These are phyloP conservation scores for Saposhnikovia divaricata DNA, from an alignment of 129 eudicot genomes.

Conservation along the genomic window DNA sequence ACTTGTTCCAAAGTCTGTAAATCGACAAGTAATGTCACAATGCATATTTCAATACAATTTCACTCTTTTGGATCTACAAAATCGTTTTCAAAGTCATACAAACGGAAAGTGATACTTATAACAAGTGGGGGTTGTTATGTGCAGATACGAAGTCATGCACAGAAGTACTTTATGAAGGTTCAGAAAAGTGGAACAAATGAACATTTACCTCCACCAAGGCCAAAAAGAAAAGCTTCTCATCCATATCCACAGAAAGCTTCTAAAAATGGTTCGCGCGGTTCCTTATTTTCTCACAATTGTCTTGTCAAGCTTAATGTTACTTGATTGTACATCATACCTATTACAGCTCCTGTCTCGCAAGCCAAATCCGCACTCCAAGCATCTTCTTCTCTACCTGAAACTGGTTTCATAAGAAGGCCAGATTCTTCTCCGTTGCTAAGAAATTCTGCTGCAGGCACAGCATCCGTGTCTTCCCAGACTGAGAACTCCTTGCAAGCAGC, in stretches of 20 bases:
- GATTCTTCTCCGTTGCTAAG: conserved; percentile 39
- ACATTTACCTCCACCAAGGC: conserved; percentile 97
- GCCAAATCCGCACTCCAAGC: conserved; percentile 39
- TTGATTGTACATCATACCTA: not conserved
- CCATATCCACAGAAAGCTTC: conserved; percentile 96
- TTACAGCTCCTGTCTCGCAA: conserved; percentile 56
- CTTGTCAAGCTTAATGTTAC: not conserved
- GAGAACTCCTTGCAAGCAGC: conserved; percentile 38
- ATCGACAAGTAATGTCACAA: too few relatives aligned
- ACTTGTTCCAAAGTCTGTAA: too few relatives aligned
- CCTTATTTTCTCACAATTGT: not conserved
- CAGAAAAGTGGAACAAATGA: conserved; percentile 89
- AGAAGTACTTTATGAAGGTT: conserved; percentile 84
- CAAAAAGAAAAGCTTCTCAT: conserved; percentile 92
- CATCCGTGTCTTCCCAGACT: conserved; percentile 37
- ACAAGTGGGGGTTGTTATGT: conserved; percentile 7
- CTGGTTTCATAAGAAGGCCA: conserved; percentile 36
- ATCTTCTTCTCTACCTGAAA: conserved; percentile 37
- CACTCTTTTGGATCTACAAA: not conserved
- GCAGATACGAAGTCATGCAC: conserved; percentile 97
- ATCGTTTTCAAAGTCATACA: conserved; percentile 1
- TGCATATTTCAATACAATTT: not conserved
- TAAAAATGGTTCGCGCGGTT: conserved; percentile 43
- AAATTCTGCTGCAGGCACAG: conserved; percentile 33
- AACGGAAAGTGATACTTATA: not conserved